Evolutionary conservation across 2,329 filamentous ascomycete genomes (phyloP).

Genomic region (Pseudogymnoascus sp.): DNA sequence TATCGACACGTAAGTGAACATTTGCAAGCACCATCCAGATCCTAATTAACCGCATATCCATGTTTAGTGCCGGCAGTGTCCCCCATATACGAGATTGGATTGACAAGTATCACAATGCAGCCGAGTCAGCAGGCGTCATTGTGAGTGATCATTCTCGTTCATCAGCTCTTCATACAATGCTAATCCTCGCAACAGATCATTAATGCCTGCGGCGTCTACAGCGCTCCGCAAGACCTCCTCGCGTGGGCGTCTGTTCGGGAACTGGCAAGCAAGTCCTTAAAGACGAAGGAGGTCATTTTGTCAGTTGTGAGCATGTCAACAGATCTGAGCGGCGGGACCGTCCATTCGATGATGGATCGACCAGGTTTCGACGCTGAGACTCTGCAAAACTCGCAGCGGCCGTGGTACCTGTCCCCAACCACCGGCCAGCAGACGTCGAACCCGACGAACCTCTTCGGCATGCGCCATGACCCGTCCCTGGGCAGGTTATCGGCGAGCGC

Average conservation of each 20-base stretch:
- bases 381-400: neutral
- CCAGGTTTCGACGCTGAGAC: neutral
- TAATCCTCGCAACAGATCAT: neutral
- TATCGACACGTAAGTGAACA: constrained; percentile 18
- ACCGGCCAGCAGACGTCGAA: constrained; percentile 28
- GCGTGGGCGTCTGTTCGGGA: neutral
- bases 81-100: constrained; percentile 14
- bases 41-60: neutral
- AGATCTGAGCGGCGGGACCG: neutral
- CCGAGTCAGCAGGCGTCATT: constrained; percentile 14
- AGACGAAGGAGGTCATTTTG: neutral
- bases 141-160: constrained; percentile 11
- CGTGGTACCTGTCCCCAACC: constrained; percentile 2
- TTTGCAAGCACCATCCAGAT: neutral
- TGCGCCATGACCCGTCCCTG: constrained; percentile 42
- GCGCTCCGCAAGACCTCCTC: neutral
- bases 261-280: neutral
- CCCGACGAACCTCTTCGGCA: constrained; percentile 40
- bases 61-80: constrained; percentile 9
- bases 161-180: neutral
- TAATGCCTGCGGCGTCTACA: neutral
- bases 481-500: constrained; percentile 46
- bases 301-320: neutral
- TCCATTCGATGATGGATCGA: neutral
- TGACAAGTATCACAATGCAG: constrained; percentile 18